phyloP scores from a whole-genome alignment of 345 rosid species.

The Sisymbrium irio region DNA sequence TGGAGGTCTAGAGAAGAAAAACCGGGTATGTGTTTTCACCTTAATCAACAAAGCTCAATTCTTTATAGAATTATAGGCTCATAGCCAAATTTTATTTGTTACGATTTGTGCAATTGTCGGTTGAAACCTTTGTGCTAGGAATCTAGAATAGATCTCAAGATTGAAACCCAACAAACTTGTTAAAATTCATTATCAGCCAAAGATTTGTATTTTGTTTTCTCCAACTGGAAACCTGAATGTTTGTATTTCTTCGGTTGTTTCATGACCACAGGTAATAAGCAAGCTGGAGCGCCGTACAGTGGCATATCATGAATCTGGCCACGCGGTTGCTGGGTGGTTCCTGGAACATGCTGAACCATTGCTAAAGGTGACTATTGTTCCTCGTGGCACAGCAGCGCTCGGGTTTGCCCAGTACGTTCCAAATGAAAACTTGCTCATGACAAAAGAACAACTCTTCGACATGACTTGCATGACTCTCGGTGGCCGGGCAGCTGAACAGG shows the following conservation, averaged over 20 bases:
- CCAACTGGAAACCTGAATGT: not conserved
- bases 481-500: constrained; percentile 98
- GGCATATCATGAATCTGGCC: constrained; percentile 96
- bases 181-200: not conserved
- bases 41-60: not conserved
- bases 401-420: constrained; percentile 98
- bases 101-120: not conserved
- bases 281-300: constrained; percentile 84
- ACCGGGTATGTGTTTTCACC: constrained; percentile 50
- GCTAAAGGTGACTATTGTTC: constrained; percentile 92
- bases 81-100: not conserved
- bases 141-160: not conserved
- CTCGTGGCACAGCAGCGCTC: constrained; percentile 94
- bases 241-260: not conserved
- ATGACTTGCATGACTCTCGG: constrained; percentile 98
- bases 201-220: not conserved
- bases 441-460: constrained; percentile 96
- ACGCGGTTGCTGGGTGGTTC: constrained; percentile 96
- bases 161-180: not conserved
- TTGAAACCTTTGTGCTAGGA: too few species aligned
- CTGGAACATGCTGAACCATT: constrained; percentile 94
- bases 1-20: constrained; percentile 97
- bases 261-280: constrained; percentile 69
- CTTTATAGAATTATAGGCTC: not conserved
- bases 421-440: constrained; percentile 90